A percentile compares a stretch with the other conserved stretches of the same genome.
Evolutionary conservation across 495 filamentous ascomycete species (phyloP).

Genomic region (Baudoinia panamericana): DNA sequence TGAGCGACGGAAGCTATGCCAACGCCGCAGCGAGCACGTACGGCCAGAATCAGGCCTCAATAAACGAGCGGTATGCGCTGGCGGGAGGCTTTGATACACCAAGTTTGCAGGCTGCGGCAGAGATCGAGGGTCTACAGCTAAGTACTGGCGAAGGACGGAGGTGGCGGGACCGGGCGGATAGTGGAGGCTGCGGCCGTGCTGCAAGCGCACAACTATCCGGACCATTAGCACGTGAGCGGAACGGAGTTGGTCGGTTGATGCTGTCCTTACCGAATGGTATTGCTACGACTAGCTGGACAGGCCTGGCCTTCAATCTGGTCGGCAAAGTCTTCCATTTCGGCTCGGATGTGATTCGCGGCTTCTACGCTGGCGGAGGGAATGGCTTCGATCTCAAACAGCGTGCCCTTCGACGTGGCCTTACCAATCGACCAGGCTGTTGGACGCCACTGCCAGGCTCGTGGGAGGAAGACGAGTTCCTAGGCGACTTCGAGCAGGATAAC

Average conservation of each 20-base stretch:
- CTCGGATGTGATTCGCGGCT: constrained; percentile 63
- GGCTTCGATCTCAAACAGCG: constrained; percentile 40
- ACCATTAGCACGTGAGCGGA: constrained; percentile 19
- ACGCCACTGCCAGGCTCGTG: constrained; percentile 36
- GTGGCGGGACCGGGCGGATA: background rate
- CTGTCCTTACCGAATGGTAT: constrained; percentile 5
- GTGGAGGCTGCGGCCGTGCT: background rate
- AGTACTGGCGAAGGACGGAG: background rate
- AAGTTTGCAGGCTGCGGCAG: constrained; percentile 34
- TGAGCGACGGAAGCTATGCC: constrained; percentile 6
- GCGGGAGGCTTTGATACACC: constrained; percentile 53
- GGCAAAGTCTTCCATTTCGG: constrained; percentile 78
- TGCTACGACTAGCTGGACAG: constrained; percentile 30
- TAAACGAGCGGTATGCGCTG: constrained; percentile 44
- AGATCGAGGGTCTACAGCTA: constrained; percentile 25
- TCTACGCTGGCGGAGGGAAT: constrained; percentile 69
- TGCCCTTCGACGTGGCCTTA: background rate
- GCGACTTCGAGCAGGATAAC: constrained; percentile 23
- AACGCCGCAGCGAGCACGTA: constrained; percentile 4
- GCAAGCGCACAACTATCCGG: constrained; percentile 3
- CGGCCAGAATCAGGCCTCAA: constrained; percentile 35
- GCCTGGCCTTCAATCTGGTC: constrained; percentile 37
- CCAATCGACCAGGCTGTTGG: background rate
- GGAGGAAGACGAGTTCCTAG: constrained; percentile 24
- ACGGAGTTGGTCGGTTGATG: constrained; percentile 15